Conservation (phyloP, 495 filamentous ascomycete species). For the Penicillium soppii region DNA sequence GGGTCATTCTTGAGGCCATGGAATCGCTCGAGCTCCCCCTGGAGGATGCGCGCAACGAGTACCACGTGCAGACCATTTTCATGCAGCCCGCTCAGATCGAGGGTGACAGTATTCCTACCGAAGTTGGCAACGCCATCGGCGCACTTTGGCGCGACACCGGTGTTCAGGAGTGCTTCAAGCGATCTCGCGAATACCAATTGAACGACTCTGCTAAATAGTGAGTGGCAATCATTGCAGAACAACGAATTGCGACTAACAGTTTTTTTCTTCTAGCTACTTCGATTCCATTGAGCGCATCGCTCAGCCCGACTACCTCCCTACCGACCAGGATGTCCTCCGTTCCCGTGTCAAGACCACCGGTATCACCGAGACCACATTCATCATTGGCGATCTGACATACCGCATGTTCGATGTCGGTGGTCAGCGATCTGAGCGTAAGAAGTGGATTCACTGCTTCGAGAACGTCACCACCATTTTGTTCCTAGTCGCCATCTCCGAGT, state of each 20-base stretch:
- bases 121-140: slow-evolving; percentile 91
- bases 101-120: slow-evolving; percentile 88
- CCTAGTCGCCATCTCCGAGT: slow-evolving; percentile 97
- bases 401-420: slow-evolving; percentile 99
- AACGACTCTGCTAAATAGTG: slow-evolving; percentile 99
- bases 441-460: slow-evolving; percentile 99
- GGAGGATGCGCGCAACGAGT: slow-evolving; percentile 83
- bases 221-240: slow-evolving; percentile 32
- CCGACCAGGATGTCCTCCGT: slow-evolving; percentile 94
- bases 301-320: slow-evolving; percentile 89
- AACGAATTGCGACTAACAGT: slow-evolving; percentile 1
- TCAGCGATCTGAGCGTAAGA: slow-evolving; percentile 98
- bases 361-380: slow-evolving; percentile 98
- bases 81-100: slow-evolving; percentile 96
- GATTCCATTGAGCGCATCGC: slow-evolving; percentile 92
- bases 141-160: slow-evolving; percentile 92
- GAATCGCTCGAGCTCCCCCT: slow-evolving; percentile 87
- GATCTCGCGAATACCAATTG: slow-evolving; percentile 92
- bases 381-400: slow-evolving; percentile 96
- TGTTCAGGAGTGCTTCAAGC: slow-evolving; percentile 93
- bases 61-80: slow-evolving; percentile 93
- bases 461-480: slow-evolving; percentile 99
- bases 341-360: slow-evolving; percentile 99
- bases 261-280: slow-evolving; percentile 71
- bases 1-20: slow-evolving; percentile 94